Evolutionary conservation across 371 early-diverging fungal genomes (phyloP), one percentile per base, ranked within the genome.

Genomic region (Parasitella parasitica): DNA sequence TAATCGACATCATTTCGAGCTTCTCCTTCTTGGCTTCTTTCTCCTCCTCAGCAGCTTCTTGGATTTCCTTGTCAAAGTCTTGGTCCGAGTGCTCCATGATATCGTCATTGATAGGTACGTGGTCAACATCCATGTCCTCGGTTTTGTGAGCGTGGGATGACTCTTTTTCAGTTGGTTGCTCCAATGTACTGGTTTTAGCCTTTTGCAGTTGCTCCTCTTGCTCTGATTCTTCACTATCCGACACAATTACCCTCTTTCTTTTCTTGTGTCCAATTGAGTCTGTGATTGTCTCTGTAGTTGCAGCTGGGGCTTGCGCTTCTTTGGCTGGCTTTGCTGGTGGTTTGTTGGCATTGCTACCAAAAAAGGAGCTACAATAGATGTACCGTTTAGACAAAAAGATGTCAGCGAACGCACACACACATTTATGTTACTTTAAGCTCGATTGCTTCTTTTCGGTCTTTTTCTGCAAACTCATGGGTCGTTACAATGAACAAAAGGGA

Each of bases 1-100:
- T 66, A 38, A 60, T 59, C 0, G 57, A 39, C 38, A 46, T 57
- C 51, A 57, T 64, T 32, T 63, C 64, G 20, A 34, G 13, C 13
- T 69, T 52, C 24, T 63, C 63, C 38, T 63, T 50, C 20, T 63
- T 63, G 16, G 39, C 64, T 39, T 63, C 56, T 20, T 64, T 69
- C 34, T 64, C 60, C 32, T 64, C 64, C 7, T n/a, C 32, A 36
- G 36, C 51, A 2, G 64, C 60, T 20, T 59, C 36, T 20, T 69
- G 57, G 16, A 66, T 56, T 36, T 64, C 69, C 51, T 60, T 60
- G 46, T 66, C 67, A 38, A 66, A 55, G 0, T 30, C 36, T 24
- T 66, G 37, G 9, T 61, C 48, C 12, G 56, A 22, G 13, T 49
- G 15, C 26, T 28, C 50, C 6, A 16, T 5, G 7, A 13, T n/a